Conservation (phyloP, 805 yeast species). For the Starmerella ratchasimensis region DNA sequence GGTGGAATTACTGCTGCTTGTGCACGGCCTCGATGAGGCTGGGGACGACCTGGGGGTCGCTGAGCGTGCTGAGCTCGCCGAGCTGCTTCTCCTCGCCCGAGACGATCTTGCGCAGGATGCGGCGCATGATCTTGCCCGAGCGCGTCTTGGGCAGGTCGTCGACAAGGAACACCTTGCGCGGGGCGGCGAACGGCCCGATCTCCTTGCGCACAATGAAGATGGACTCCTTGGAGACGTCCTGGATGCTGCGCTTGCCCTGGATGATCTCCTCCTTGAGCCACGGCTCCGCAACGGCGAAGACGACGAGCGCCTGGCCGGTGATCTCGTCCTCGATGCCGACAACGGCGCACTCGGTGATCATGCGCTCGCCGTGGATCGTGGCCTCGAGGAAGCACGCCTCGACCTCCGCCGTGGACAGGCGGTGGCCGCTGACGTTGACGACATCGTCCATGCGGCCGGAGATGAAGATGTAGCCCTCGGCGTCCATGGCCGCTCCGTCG, state of each 20-base stretch:
- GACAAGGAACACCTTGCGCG: conserved; percentile 70
- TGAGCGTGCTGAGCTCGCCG: conserved; percentile 82
- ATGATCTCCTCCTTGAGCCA: conserved; percentile 47
- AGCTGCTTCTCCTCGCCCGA: conserved; percentile 84
- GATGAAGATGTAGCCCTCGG: conserved; percentile 94
- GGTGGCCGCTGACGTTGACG: conserved; percentile 94
- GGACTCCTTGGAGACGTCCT: conserved; percentile 49
- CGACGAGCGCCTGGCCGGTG: conserved; percentile 95
- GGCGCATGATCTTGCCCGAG: conserved; percentile 97
- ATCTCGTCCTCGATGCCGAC: conserved; percentile 89
- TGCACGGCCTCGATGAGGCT: conserved; percentile 54
- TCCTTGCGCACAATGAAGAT: conserved; percentile 80
- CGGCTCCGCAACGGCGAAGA: conserved; percentile 45
- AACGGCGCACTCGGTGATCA: conserved; percentile 91
- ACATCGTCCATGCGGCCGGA: conserved; percentile 98
- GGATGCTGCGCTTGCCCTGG: conserved; percentile 25
- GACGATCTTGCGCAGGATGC: conserved; percentile 84
- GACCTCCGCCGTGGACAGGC: conserved; percentile 96
- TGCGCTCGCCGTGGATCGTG: conserved; percentile 50
- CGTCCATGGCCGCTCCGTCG: conserved; percentile 96
- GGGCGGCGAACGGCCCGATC: conserved; percentile 91
- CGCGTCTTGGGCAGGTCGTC: conserved; percentile 95
- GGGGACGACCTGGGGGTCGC: conserved; percentile 74
- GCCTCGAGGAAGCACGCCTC: conserved; percentile 52
- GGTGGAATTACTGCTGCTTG: conserved; percentile 11